Evolutionary conservation across 306 rosid genomes (phyloP).

Genomic region (Vigna angularis): DNA sequence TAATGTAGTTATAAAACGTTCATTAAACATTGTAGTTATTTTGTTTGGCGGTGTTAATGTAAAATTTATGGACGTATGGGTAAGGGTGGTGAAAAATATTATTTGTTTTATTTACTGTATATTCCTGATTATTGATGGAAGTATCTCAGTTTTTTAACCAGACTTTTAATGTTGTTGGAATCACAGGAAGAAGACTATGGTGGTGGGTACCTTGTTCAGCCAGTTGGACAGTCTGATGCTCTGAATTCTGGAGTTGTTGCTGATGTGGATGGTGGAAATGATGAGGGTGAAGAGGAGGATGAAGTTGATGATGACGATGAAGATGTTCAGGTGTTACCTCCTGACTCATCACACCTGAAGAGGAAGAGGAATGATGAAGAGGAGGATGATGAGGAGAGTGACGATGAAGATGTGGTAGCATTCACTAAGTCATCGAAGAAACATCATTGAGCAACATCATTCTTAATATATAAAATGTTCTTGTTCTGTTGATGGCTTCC

Average conservation of each 20-base stretch:
- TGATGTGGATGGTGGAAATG: slow-evolving; percentile 61
- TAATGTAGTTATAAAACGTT: too few species aligned
- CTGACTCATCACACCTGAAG: slow-evolving; percentile 67
- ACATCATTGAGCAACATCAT: slow-evolving; percentile 53
- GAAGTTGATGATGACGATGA: slow-evolving; percentile 72
- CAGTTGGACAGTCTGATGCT: slow-evolving; percentile 70
- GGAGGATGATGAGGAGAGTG: slow-evolving; percentile 50
- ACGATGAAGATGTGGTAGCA: slow-evolving; percentile 59
- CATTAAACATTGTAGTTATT: too few species aligned
- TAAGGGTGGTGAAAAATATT: too few species aligned
- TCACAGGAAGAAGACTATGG: slow-evolving; percentile 86
- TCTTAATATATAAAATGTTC: slow-evolving; percentile 45
- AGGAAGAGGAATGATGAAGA: slow-evolving; percentile 74
- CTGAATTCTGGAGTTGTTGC: slow-evolving; percentile 54
- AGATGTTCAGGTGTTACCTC: slow-evolving; percentile 65
- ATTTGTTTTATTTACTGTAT: too few species aligned
- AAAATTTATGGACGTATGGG: too few species aligned
- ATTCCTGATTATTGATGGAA: neutral
- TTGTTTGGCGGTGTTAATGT: too few species aligned
- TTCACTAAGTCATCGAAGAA: slow-evolving; percentile 71
- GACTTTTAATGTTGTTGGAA: slow-evolving; percentile 2
- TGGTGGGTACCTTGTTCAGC: slow-evolving; percentile 84
- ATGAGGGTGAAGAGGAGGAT: slow-evolving; percentile 61
- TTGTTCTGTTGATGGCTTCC: slow-evolving; percentile 50
- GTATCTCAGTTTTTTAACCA: neutral